These are phyloP conservation scores for Daedaleopsis sinensis DNA, from an alignment of 768 basidiomycete genomes.

Conservation along the genomic window DNA sequence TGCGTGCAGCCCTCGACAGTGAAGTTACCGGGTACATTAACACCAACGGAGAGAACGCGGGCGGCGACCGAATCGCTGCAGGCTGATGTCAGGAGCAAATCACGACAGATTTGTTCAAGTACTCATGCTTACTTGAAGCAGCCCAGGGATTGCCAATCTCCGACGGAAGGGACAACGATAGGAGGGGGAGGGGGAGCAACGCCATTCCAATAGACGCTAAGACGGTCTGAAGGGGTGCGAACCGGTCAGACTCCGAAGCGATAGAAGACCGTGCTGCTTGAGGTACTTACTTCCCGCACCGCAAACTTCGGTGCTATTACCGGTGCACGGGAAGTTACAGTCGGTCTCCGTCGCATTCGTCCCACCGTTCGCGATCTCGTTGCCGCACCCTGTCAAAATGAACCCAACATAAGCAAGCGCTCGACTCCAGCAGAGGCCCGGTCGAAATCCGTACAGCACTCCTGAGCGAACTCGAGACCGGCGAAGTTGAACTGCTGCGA, in stretches of 20 bases:
- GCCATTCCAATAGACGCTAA: slow-evolving; percentile 71
- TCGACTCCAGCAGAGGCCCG: neutral
- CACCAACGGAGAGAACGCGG: slow-evolving; percentile 37
- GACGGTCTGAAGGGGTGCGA: slow-evolving; percentile 32
- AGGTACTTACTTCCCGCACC: slow-evolving; percentile 49
- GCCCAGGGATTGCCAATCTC: slow-evolving; percentile 71
- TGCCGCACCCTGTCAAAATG: slow-evolving; percentile 60
- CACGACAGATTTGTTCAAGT: neutral
- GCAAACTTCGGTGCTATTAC: slow-evolving; percentile 58
- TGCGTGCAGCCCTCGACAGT: slow-evolving; percentile 61
- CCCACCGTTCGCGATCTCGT: slow-evolving; percentile 50
- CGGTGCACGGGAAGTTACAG: slow-evolving; percentile 65
- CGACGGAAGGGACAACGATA: slow-evolving; percentile 52
- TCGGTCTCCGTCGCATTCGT: slow-evolving; percentile 49
- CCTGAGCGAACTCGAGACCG: slow-evolving; percentile 67
- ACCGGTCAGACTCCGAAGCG: neutral
- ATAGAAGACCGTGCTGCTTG: slow-evolving; percentile 2
- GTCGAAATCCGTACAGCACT: slow-evolving; percentile 56
- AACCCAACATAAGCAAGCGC: neutral
- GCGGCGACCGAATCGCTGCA: slow-evolving; percentile 37
- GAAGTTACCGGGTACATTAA: slow-evolving; percentile 44
- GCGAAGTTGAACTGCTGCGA: slow-evolving; percentile 59
- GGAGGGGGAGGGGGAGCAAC: slow-evolving; percentile 57
- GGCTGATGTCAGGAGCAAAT: neutral
- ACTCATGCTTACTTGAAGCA: slow-evolving; percentile 60